Conservation (phyloP, 805 yeast genomes). For the Metschnikowia proteae region DNA sequence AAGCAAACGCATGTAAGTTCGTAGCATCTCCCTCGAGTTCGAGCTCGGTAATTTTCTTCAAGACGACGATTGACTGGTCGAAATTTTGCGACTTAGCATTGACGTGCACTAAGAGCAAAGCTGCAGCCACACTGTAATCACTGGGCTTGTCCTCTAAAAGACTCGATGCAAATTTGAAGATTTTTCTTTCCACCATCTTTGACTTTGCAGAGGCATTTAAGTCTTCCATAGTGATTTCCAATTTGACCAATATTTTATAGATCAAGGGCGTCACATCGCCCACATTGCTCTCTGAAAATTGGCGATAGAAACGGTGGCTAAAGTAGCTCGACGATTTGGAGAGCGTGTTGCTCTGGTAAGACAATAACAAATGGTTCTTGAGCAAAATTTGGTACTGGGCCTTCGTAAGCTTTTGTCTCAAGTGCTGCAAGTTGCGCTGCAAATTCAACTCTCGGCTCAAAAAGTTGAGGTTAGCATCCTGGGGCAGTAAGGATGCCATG, state of each 20-base stretch:
- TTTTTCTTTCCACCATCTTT: conserved; percentile 19
- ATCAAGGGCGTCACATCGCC: conserved; percentile 32
- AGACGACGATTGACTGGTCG: conserved; percentile 22
- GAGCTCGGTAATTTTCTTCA: conserved; percentile 11
- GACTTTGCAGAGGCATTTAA: conserved; percentile 16
- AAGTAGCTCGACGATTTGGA: conserved; percentile 24
- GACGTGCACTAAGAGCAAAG: conserved; percentile 28
- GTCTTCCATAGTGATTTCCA: conserved; percentile 28
- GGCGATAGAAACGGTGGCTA: conserved; percentile 16
- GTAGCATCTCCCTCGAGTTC: conserved; percentile 8
- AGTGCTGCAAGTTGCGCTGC: conserved; percentile 20
- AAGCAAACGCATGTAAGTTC: conserved; percentile 9
- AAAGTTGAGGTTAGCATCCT: conserved; percentile 18
- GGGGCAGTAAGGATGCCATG: conserved; percentile 26
- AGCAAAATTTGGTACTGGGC: conserved; percentile 39
- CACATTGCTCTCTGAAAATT: conserved; percentile 21
- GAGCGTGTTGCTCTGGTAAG: conserved; percentile 38
- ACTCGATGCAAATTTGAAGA: conserved; percentile 14
- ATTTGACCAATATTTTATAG: conserved; percentile 28
- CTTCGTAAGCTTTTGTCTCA: conserved; percentile 24
- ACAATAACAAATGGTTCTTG: conserved; percentile 45
- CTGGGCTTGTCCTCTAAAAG: conserved; percentile 13
- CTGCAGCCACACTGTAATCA: conserved; percentile 23
- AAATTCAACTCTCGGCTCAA: conserved; percentile 33
- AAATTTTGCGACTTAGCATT: conserved; percentile 21